Evolutionary conservation across 345 rosid species (phyloP), one percentile per base, ranked within the genome.

Genomic region (Draba incana): DNA sequence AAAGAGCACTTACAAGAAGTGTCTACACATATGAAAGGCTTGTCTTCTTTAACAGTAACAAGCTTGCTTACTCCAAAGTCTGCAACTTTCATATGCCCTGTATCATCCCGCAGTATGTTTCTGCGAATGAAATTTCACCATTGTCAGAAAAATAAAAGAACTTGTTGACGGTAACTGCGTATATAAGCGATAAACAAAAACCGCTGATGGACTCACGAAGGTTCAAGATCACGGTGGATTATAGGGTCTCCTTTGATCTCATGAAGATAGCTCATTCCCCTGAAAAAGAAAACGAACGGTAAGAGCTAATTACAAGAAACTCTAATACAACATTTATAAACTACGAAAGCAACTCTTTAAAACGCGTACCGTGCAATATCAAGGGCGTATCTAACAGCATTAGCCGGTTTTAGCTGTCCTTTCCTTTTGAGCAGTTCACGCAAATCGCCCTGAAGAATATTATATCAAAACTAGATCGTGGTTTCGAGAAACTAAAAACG

Each of bases 151-250:
- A 43, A 28, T 35, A 28, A 30, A 3, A 69, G 60, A 61, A 37
- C 24, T 59, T 58, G 38, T 43, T 2, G 14, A 12, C 9, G 3
- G 23, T 7, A 48, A 25, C 41, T 25, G n/a, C 56, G 15, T 8
- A 52, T 37, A 24, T 10, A 37, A 37, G 57, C 47, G 49, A 38
- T 55, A 5, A 51, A 10, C 7, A 33, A 10, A 51, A 13, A 43
- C 5, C 12, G 1, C 44, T 16, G 27, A 61, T 43, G 39, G 74
- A 84, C 99, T 88, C 77, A 94, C 99, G 99, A 94, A 75, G 99
- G 99, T 85, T 94, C 97, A 68, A 94, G 97, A 80, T 94, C 97
- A 3, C 92, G 92, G 72, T 94, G 99, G 75, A 94, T 90, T 56
- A 94, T 90, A 27, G 99, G 86, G 4, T 71, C 85, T n/a, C 87